Conservation (phyloP, 2,329 filamentous ascomycete species). For the Cercospora sp. region DNA sequence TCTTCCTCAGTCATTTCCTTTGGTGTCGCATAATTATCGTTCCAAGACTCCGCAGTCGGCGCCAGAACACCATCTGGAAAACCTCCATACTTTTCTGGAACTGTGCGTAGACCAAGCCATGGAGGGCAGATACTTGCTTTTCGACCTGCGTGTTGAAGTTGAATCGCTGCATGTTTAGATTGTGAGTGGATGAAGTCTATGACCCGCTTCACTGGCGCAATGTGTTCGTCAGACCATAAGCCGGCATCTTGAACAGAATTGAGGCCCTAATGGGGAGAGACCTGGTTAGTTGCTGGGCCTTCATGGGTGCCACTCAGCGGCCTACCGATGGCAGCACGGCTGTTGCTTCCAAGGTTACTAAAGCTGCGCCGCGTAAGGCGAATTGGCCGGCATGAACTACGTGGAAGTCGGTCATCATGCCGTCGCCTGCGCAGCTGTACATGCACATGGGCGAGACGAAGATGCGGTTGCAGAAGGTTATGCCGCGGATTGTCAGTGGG, state of each 20-base stretch:
- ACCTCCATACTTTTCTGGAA: not conserved
- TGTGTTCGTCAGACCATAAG: not conserved
- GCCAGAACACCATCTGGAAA: not conserved
- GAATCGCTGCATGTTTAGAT: not conserved
- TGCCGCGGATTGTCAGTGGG: not conserved
- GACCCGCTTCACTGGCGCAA: not conserved
- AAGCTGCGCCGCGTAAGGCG: not conserved
- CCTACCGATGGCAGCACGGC: not conserved
- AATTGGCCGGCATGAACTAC: slow-evolving; percentile 5
- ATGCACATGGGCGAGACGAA: slow-evolving; percentile 16
- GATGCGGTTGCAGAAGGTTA: slow-evolving; percentile 12
- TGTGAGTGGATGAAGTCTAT: not conserved
- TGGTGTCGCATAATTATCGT: not conserved
- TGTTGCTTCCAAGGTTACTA: not conserved
- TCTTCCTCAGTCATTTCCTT: not conserved
- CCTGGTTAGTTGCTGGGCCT: not conserved
- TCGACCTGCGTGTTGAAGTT: not conserved
- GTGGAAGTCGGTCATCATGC: slow-evolving; percentile 15
- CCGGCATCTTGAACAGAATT: not conserved
- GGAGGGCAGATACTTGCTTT: not conserved
- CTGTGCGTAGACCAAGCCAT: not conserved
- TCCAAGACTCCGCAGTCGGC: not conserved
- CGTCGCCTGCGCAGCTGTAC: slow-evolving; percentile 12
- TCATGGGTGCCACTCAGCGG: not conserved
- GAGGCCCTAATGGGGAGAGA: not conserved